phyloP scores from a whole-genome alignment of 2,329 filamentous ascomycete genomes.

The Daldinia sp. region DNA sequence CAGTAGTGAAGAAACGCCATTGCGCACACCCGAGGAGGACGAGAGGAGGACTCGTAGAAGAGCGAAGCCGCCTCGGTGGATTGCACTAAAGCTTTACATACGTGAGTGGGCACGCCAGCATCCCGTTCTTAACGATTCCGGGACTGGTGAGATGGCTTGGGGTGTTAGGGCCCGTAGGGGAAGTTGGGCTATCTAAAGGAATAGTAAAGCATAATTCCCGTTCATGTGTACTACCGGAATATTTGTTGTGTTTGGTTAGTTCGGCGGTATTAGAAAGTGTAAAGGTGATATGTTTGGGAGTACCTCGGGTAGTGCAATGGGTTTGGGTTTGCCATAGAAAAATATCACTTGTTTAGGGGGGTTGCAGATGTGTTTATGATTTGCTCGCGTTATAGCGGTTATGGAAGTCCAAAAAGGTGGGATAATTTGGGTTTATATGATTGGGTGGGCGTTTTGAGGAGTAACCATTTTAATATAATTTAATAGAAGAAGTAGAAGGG shows the following conservation, averaged over 20 bases:
- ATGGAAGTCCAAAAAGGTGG: constrained; percentile 1
- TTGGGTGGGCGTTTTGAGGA: constrained; percentile 25
- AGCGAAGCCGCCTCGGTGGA: constrained; percentile 70
- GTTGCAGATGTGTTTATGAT: background rate
- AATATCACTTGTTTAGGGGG: constrained; percentile 1
- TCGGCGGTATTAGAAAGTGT: background rate
- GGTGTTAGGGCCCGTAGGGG: constrained; percentile 72
- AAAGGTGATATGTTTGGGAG: background rate
- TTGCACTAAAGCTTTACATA: constrained; percentile 83
- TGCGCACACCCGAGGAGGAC: constrained; percentile 51
- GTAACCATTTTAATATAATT: too few species aligned
- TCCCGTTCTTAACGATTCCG: constrained; percentile 70
- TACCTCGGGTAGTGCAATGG: background rate
- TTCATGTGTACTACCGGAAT: constrained; percentile 16
- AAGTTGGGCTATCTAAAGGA: constrained; percentile 72
- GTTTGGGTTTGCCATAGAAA: background rate
- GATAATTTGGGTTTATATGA: constrained; percentile 1
- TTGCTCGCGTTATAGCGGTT: background rate
- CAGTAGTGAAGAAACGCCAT: constrained; percentile 42
- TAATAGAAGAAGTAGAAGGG: too few species aligned
- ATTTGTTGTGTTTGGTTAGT: constrained; percentile 14
- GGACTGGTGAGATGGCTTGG: constrained; percentile 69
- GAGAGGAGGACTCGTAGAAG: constrained; percentile 56
- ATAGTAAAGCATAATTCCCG: background rate
- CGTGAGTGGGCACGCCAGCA: constrained; percentile 90